Conservation (phyloP, 805 yeast genomes). For the Candida koratica region DNA sequence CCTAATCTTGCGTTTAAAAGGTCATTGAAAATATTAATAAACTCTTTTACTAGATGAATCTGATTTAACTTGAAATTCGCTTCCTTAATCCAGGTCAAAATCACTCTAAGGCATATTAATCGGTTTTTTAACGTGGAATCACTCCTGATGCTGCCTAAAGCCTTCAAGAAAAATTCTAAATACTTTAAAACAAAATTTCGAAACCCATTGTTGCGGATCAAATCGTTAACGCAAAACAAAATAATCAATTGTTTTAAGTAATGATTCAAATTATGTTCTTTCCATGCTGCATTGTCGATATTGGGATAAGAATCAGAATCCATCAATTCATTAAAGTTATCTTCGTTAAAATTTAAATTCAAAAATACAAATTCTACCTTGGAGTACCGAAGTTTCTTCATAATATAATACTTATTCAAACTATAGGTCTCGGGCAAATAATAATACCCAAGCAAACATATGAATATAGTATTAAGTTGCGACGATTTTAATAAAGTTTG, state of each 20-base stretch:
- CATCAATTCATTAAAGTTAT: conserved; percentile 13
- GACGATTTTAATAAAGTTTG: conserved; percentile 14
- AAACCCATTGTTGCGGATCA: conserved; percentile 9
- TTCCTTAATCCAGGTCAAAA: conserved; percentile 55
- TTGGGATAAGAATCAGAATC: neutral
- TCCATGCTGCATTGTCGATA: neutral
- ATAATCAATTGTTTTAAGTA: conserved; percentile 24
- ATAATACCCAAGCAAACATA: conserved; percentile 41
- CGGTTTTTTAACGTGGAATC: conserved; percentile 8
- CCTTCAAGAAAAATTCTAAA: conserved; percentile 9
- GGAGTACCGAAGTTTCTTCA: conserved; percentile 19
- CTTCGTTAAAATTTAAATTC: conserved; percentile 15
- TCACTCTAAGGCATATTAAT: conserved; percentile 38
- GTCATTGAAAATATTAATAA: conserved; percentile 17
- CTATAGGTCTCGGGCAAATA: conserved; percentile 35
- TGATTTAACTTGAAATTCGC: conserved; percentile 29
- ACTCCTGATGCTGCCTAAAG: neutral
- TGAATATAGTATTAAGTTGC: conserved; percentile 22
- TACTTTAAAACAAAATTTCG: conserved; percentile 11
- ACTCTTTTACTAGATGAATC: conserved; percentile 10
- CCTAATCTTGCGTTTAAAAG: conserved; percentile 9
- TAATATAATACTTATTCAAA: conserved; percentile 18
- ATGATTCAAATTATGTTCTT: conserved; percentile 9
- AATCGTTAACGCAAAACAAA: conserved; percentile 20
- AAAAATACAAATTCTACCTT: conserved; percentile 24